Percentiles rank a stretch among this genome's conserved stretches.
Conservation (phyloP, 2,329 filamentous ascomycete species). For the Pestalotiopsis sp. region DNA sequence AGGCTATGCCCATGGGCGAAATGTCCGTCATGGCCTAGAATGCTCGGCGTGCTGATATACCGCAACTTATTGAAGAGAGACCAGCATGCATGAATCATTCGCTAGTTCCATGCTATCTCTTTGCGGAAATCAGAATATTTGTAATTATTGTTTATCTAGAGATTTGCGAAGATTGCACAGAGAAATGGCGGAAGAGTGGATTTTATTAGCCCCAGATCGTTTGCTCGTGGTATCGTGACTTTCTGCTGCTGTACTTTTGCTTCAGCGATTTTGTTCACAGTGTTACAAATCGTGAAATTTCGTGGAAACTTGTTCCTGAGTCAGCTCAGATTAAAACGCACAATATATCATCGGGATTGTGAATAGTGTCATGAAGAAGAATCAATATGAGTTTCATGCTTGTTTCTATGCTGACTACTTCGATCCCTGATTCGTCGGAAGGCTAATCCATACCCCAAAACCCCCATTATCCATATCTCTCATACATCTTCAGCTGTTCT, state of each 20-base stretch:
- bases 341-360: too few relatives aligned
- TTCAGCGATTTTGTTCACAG: not conserved
- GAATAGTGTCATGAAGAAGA: too few relatives aligned
- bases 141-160: not conserved
- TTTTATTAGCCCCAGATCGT: not conserved
- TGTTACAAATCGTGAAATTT: too few relatives aligned
- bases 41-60: not conserved
- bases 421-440: too few relatives aligned
- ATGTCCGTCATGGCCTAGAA: conserved; percentile 32
- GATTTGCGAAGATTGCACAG: not conserved
- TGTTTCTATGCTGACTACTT: too few relatives aligned
- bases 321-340: too few relatives aligned
- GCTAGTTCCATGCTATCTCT: not conserved
- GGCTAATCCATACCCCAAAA: too few relatives aligned
- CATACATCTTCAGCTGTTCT: conserved; percentile 20
- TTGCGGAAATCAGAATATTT: not conserved
- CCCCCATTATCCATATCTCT: not conserved
- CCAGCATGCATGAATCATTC: not conserved
- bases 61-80: not conserved
- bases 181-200: not conserved
- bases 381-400: too few relatives aligned
- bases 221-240: not conserved
- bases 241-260: not conserved
- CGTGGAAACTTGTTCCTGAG: too few relatives aligned
- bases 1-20: conserved; percentile 31